A percentile compares a stretch with the other conserved stretches of the same genome.
phyloP scores from a whole-genome alignment of 805 yeast species.

The Candida peoriensis region DNA sequence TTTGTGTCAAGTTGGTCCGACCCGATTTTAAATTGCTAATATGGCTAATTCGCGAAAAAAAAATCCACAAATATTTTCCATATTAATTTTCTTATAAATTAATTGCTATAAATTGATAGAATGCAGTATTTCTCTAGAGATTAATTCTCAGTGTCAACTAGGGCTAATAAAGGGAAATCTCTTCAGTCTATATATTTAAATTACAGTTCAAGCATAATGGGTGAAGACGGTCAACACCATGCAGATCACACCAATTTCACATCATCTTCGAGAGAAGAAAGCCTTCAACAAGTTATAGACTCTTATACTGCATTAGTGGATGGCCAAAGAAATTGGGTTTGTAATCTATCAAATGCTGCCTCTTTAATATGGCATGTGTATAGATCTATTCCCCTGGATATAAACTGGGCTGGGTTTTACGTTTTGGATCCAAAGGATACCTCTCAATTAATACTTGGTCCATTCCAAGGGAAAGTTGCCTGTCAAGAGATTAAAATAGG shows the following conservation, averaged over 20 bases:
- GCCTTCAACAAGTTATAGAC: constrained; percentile 50
- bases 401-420: constrained; percentile 96
- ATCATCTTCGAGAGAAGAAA: constrained; percentile 39
- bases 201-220: constrained; percentile 16
- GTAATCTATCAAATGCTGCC: constrained; percentile 81
- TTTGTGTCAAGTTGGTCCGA: no score
- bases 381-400: constrained; percentile 47
- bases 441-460: constrained; percentile 67
- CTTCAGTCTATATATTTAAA: no score
- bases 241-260: constrained; percentile 68
- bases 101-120: no score
- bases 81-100: no score
- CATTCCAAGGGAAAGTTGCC: constrained; percentile 96
- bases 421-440: constrained; percentile 33
- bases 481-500: constrained; percentile 81
- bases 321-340: constrained; percentile 77
- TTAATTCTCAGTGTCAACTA: no score
- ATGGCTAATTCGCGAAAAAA: no score
- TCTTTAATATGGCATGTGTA: constrained; percentile 88
- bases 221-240: constrained; percentile 41
- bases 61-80: no score
- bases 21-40: no score
- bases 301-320: constrained; percentile 61
- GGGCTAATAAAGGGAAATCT: no score
- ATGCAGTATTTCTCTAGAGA: no score